A percentile compares a stretch with the other conserved stretches of the same genome.
These are phyloP conservation scores for Cercospora janseana DNA, from an alignment of 2,329 filamentous ascomycete species.

Conservation along the genomic window DNA sequence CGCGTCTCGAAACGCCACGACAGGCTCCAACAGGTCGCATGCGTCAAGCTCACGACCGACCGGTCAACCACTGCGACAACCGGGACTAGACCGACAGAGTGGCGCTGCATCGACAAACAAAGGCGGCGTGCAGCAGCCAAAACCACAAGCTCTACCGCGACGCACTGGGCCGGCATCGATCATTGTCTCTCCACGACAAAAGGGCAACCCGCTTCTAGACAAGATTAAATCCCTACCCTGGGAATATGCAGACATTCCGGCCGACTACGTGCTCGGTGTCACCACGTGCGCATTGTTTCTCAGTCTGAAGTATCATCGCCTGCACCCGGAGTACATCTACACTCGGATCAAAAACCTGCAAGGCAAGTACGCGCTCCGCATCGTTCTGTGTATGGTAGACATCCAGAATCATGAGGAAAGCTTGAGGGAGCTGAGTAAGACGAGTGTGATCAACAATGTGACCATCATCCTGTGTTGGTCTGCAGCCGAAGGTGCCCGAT, in stretches of 20 bases:
- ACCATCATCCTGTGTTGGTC: slow-evolving; percentile 94
- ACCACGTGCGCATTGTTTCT: slow-evolving; percentile 92
- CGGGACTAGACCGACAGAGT: slow-evolving; percentile 26
- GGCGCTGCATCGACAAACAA: slow-evolving; percentile 23
- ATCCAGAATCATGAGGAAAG: slow-evolving; percentile 91
- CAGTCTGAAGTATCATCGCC: slow-evolving; percentile 91
- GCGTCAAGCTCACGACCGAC: slow-evolving; percentile 18
- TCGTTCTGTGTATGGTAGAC: slow-evolving; percentile 89
- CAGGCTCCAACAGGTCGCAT: slow-evolving; percentile 21
- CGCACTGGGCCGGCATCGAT: slow-evolving; percentile 70
- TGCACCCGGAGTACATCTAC: slow-evolving; percentile 98
- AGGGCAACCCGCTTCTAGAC: slow-evolving; percentile 88
- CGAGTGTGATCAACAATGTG: slow-evolving; percentile 85
- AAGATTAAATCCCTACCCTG: slow-evolving; percentile 79
- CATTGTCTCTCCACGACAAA: slow-evolving; percentile 85
- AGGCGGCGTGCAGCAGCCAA: slow-evolving; percentile 61
- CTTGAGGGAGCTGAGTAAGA: slow-evolving; percentile 87
- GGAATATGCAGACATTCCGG: slow-evolving; percentile 97
- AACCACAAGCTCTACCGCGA: slow-evolving; percentile 76
- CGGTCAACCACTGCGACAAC: slow-evolving; percentile 18
- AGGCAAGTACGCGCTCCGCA: slow-evolving; percentile 80
- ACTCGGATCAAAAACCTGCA: slow-evolving; percentile 81
- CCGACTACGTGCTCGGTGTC: slow-evolving; percentile 83
- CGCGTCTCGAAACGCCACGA: slow-evolving; percentile 25
- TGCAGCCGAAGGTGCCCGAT: slow-evolving; percentile 86